Conservation (phyloP, 805 yeast species). For the Candida xiaguanensis region DNA sequence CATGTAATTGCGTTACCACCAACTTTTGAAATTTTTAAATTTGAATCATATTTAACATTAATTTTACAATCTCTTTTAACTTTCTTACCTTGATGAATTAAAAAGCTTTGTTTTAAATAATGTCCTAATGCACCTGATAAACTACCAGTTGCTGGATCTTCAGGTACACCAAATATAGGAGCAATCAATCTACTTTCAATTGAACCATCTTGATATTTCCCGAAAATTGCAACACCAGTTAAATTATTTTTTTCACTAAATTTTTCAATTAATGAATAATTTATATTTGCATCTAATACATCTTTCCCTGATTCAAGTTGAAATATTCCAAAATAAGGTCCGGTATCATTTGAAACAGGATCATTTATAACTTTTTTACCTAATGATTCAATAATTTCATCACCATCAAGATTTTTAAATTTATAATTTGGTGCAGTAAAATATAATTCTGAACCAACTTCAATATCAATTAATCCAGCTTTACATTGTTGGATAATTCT, state of each 20-base stretch:
- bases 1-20: slow-evolving; percentile 41
- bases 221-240: slow-evolving; percentile 39
- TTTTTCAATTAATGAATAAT: slow-evolving; percentile 19
- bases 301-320: slow-evolving; percentile 26
- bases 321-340: slow-evolving; percentile 45
- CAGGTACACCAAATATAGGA: slow-evolving; percentile 31
- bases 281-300: slow-evolving; percentile 30
- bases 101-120: slow-evolving; percentile 20
- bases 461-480: slow-evolving; percentile 39
- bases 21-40: slow-evolving; percentile 19
- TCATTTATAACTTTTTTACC: slow-evolving; percentile 10
- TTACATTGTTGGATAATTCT: slow-evolving; percentile 41
- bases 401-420: slow-evolving; percentile 10
- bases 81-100: slow-evolving; percentile 36
- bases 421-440: slow-evolving; percentile 27
- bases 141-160: slow-evolving; percentile 56
- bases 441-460: slow-evolving; percentile 14
- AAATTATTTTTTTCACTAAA: slow-evolving; percentile 16
- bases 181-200: slow-evolving; percentile 43
- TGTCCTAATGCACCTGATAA: slow-evolving; percentile 36
- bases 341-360: slow-evolving; percentile 36
- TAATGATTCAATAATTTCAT: slow-evolving; percentile 8
- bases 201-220: slow-evolving; percentile 21
- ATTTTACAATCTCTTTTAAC: slow-evolving; percentile 38
- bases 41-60: slow-evolving; percentile 16